Evolutionary conservation across 257 asterid genomes (phyloP).

Genomic region (Ligustrum vulgare): DNA sequence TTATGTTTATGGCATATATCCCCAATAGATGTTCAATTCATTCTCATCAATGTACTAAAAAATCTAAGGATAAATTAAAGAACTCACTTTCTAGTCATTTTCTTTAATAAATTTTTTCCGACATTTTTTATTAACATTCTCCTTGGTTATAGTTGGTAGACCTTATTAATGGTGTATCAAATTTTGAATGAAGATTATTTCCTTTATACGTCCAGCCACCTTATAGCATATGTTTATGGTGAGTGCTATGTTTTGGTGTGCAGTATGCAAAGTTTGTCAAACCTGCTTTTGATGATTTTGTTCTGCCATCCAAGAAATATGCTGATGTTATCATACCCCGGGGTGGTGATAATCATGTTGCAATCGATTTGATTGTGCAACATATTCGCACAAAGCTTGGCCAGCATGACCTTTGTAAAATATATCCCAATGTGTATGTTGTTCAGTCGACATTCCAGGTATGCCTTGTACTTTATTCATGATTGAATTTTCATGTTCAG

Average conservation of each 20-base stretch:
- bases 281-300: constrained; percentile 99
- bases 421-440: constrained; percentile 84
- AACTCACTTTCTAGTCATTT: not conserved
- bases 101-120: not conserved
- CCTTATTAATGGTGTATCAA: not conserved
- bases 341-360: constrained; percentile 98
- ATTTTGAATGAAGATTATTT: not conserved
- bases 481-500: constrained; percentile 19
- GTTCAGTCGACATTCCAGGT: constrained; percentile 99
- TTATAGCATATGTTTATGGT: not conserved
- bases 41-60: not conserved
- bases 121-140: not conserved
- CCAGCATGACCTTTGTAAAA: constrained; percentile 95
- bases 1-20: not conserved
- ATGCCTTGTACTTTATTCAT: constrained; percentile 15
- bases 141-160: not conserved
- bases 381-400: constrained; percentile 97
- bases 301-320: constrained; percentile 92
- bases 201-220: not conserved
- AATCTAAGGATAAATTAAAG: not conserved
- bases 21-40: not conserved
- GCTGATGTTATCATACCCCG: constrained; percentile 99
- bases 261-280: constrained; percentile 99
- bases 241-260: constrained; percentile 26
- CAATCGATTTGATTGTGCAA: constrained; percentile 92